A percentile compares a stretch with the other conserved stretches of the same genome.
phyloP scores from a whole-genome alignment of 1,139 yeast species.

The Chernovozyma sophiae-reginae region DNA sequence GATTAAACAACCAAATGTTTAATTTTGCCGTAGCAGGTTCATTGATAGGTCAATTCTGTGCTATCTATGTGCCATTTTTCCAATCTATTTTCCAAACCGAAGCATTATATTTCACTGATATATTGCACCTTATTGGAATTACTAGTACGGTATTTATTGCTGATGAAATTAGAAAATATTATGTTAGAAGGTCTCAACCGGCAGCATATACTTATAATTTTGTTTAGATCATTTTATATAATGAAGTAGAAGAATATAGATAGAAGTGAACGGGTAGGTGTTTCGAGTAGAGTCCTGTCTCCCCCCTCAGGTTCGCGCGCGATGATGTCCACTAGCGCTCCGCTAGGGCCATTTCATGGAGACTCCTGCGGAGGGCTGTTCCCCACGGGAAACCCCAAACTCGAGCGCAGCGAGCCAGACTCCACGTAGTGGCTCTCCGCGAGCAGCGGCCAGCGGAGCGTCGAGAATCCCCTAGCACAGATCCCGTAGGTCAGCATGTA shows the following conservation, averaged over 20 bases:
- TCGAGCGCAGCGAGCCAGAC: no score
- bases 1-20: conserved; percentile 79
- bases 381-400: no score
- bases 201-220: background rate
- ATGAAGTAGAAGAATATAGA: background rate
- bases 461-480: no score
- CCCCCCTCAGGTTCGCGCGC: no score
- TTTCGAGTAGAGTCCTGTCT: no score
- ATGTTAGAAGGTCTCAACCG: conserved; percentile 3
- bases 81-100: conserved; percentile 93
- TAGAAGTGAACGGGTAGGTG: background rate
- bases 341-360: no score
- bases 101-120: conserved; percentile 67
- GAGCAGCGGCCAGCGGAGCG: no score
- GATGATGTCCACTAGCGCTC: no score
- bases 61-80: conserved; percentile 88
- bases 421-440: no score
- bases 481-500: no score
- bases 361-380: no score
- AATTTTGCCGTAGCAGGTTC: conserved; percentile 91
- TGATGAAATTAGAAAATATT: conserved; percentile 74
- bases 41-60: conserved; percentile 85
- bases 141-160: conserved; percentile 80
- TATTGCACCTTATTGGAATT: conserved; percentile 54
- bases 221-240: background rate